Percentiles rank a stretch among this genome's conserved stretches.
These are phyloP conservation scores for Backusella psychrophila DNA, from an alignment of 192 early-diverging fungal species.

Conservation along the genomic window DNA sequence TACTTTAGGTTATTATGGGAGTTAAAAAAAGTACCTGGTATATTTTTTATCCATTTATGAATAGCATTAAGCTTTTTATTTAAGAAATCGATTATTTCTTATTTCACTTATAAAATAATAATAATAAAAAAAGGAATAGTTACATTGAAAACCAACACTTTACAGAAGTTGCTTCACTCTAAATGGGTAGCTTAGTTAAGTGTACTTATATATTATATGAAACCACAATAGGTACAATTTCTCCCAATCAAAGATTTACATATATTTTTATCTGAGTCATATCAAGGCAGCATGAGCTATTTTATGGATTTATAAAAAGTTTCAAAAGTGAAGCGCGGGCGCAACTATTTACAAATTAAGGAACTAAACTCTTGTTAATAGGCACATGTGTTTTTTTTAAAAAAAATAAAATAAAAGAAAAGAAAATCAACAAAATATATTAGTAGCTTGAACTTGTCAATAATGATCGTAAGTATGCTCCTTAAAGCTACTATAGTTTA, in stretches of 20 bases:
- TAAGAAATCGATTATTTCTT: neutral
- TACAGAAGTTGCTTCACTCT: too few relatives aligned
- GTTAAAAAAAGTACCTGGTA: neutral
- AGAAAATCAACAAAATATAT: neutral
- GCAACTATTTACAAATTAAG: neutral
- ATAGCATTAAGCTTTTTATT: too few relatives aligned
- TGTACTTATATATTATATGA: neutral
- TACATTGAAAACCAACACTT: too few relatives aligned
- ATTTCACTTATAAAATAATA: too few relatives aligned
- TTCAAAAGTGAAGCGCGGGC: neutral
- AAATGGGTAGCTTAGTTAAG: neutral
- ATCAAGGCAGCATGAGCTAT: neutral
- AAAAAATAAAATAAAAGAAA: too few relatives aligned
- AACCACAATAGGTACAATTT: neutral
- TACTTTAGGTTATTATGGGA: neutral
- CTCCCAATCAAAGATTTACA: neutral
- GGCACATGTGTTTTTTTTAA: too few relatives aligned
- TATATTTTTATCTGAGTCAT: neutral
- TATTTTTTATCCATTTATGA: neutral
- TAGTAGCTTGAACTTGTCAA: neutral
- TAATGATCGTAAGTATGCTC: neutral
- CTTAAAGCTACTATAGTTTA: neutral
- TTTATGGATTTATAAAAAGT: neutral
- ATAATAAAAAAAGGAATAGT: too few relatives aligned
- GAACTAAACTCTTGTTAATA: neutral